These are phyloP conservation scores for Rutidosis leptorrhynchoides DNA, from an alignment of 129 eudicot genomes.

Conservation along the genomic window DNA sequence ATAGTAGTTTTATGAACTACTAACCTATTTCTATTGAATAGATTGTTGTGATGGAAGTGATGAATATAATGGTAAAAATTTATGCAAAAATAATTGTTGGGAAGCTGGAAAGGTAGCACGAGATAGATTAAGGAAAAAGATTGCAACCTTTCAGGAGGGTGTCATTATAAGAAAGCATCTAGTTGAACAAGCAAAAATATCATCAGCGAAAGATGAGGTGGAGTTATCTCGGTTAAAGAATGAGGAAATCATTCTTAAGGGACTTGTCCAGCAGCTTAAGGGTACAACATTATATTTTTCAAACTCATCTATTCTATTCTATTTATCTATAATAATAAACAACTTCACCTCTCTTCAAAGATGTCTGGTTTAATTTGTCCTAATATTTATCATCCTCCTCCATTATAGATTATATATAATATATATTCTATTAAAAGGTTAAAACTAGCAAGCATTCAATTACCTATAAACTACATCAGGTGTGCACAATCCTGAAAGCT, in stretches of 20 bases:
- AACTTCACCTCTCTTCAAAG: background rate
- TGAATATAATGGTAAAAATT: constrained; percentile 78
- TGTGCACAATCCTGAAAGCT: background rate
- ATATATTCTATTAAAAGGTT: background rate
- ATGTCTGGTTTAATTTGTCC: background rate
- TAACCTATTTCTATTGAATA: constrained; percentile 32
- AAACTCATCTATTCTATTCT: constrained; percentile 4
- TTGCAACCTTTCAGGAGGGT: constrained; percentile 74
- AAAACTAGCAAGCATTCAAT: background rate
- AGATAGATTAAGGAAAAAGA: constrained; percentile 78
- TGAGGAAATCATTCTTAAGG: constrained; percentile 81
- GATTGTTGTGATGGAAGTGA: constrained; percentile 99
- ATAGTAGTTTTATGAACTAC: constrained; percentile 21
- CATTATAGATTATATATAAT: too few species aligned
- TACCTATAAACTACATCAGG: background rate
- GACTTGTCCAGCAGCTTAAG: constrained; percentile 79
- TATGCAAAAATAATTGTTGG: constrained; percentile 94
- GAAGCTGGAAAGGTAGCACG: constrained; percentile 96
- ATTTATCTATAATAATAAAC: background rate
- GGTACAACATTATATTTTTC: constrained; percentile 54
- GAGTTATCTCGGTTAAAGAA: constrained; percentile 75
- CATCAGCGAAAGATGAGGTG: constrained; percentile 72
- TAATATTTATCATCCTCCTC: background rate
- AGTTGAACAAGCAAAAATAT: constrained; percentile 64
- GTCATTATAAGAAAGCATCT: constrained; percentile 54